Base-by-base conservation (phyloP, 1,284 basidiomycete species). In the Mycena sp. region DNA sequence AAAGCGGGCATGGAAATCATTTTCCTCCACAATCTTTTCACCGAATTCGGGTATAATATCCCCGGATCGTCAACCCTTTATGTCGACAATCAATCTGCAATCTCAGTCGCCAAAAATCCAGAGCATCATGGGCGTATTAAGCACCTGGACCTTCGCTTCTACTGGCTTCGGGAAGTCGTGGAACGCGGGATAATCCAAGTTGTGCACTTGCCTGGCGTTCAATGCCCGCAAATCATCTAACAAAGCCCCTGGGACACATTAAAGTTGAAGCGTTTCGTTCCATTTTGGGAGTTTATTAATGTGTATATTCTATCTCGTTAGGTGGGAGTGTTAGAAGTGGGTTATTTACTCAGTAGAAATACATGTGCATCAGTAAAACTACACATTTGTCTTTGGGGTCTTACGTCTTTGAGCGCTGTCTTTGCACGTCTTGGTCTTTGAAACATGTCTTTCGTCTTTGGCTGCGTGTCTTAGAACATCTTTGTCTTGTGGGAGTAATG, bases 131-230 rank as follows among this genome's bases (percentile, higher is more conserved):
- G 37, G 12, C 38, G 51, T 1, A 53, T 38, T 17, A 53, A 53
- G n/a, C 51, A 53, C 25, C 41, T 72, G n/a, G 70, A 72, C 63
- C 61, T 71, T 50, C 52, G 61, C 41, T 69, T 50, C 38, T 70
- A 49, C 61, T 72, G 58, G 61, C 51, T 72, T 6, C 37, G 58
- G 6, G 58, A 61, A n/a, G 29, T 32, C 10, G 51, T 53, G n/a
- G 38, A 46, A 21, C 26, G 25, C 1, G 55, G 30, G 40, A 14
- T 23, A 4, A 58, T 46, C 43, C 21, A 37, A 30, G 29, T 50
- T 19, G 48, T 32, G 21, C 35, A 50, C 26, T 25, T 30, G 5
- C 48, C 48, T 16, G 35, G 29, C 21, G 48, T 30, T 25, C 21
- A 50, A 50, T 50, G 48, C 29, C 35, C 9, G 48, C 48, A 6